A percentile compares a stretch with the other conserved stretches of the same genome.
These are phyloP conservation scores for Tephrocybe sp. DNA, from an alignment of 768 basidiomycete species.

Conservation along the genomic window DNA sequence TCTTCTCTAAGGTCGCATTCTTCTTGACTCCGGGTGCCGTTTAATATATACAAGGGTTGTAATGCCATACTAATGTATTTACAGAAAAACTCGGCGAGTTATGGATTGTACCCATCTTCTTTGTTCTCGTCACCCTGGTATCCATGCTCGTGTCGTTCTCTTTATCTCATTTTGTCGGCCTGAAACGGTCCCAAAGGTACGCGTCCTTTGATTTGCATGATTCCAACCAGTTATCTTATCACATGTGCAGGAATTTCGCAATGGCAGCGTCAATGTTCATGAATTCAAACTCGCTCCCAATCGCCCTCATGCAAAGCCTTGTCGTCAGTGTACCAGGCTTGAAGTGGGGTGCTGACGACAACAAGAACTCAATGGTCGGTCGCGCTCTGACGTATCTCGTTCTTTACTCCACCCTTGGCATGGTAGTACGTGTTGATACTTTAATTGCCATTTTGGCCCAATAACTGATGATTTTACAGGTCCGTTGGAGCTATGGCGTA, in stretches of 20 bases:
- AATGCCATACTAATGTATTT: neutral
- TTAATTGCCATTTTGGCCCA: neutral
- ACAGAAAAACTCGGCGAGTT: constrained; percentile 74
- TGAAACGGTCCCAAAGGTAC: constrained; percentile 77
- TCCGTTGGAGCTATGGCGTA: constrained; percentile 75
- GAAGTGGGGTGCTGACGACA: constrained; percentile 81
- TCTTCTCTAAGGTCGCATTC: constrained; percentile 96
- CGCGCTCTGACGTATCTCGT: constrained; percentile 88
- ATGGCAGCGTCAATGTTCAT: constrained; percentile 86
- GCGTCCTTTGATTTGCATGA: constrained; percentile 18
- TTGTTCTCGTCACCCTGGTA: constrained; percentile 67
- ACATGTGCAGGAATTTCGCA: constrained; percentile 59
- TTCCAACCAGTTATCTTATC: neutral
- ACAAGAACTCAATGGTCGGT: constrained; percentile 85
- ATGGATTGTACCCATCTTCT: constrained; percentile 87
- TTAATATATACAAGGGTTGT: no score
- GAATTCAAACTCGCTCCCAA: constrained; percentile 94
- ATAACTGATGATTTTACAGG: constrained; percentile 32
- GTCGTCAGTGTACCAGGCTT: constrained; percentile 79
- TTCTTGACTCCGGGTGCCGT: constrained; percentile 74
- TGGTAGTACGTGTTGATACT: constrained; percentile 57
- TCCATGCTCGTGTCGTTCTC: constrained; percentile 68
- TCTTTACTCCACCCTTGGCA: constrained; percentile 90
- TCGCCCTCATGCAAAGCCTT: constrained; percentile 90
- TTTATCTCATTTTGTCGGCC: constrained; percentile 59